phyloP scores from a whole-genome alignment of 768 basidiomycete genomes.

The Leucosporidium yakuticum region DNA sequence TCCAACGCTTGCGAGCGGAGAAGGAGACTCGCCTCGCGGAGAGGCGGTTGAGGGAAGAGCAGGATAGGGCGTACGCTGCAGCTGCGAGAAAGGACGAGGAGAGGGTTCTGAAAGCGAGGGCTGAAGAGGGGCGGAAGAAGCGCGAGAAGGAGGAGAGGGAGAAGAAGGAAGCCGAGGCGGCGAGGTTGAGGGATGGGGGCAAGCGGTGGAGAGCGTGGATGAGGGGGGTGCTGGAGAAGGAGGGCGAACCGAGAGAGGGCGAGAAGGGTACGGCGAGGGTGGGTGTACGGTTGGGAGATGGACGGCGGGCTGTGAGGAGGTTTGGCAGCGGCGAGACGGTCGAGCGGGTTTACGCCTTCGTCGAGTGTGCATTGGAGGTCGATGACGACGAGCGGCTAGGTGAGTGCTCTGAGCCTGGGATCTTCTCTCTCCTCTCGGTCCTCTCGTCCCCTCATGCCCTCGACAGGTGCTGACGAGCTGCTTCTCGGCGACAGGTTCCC shows the following conservation, averaged over 20 bases:
- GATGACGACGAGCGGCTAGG: constrained; percentile 31
- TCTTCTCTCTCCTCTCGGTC: constrained; percentile 56
- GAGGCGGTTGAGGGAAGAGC: constrained; percentile 59
- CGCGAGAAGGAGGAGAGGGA: constrained; percentile 43
- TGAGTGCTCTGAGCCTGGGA: constrained; percentile 13
- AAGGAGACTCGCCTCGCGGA: constrained; percentile 47
- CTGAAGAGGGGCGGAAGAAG: constrained; percentile 44
- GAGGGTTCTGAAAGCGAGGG: constrained; percentile 56
- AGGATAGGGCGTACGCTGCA: constrained; percentile 70
- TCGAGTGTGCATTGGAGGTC: constrained; percentile 53
- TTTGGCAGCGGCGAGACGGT: constrained; percentile 54
- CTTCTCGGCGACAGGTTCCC: constrained; percentile 32
- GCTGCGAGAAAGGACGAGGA: constrained; percentile 63
- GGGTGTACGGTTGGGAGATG: constrained; percentile 55
- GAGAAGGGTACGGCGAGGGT: constrained; percentile 50
- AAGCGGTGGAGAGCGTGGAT: constrained; percentile 59
- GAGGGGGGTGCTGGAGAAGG: constrained; percentile 50
- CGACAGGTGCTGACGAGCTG: constrained; percentile 46
- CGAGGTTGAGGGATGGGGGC: constrained; percentile 32
- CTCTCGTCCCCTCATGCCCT: constrained; percentile 66
- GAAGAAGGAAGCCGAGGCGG: constrained; percentile 39
- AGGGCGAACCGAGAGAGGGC: constrained; percentile 40
- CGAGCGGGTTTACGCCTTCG: constrained; percentile 64
- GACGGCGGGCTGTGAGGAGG: constrained; percentile 53
- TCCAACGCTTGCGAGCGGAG: constrained; percentile 56